Evolutionary conservation across 345 rosid genomes (phyloP), one percentile per base, ranked within the genome.

Genomic region (Carallia brachiata): DNA sequence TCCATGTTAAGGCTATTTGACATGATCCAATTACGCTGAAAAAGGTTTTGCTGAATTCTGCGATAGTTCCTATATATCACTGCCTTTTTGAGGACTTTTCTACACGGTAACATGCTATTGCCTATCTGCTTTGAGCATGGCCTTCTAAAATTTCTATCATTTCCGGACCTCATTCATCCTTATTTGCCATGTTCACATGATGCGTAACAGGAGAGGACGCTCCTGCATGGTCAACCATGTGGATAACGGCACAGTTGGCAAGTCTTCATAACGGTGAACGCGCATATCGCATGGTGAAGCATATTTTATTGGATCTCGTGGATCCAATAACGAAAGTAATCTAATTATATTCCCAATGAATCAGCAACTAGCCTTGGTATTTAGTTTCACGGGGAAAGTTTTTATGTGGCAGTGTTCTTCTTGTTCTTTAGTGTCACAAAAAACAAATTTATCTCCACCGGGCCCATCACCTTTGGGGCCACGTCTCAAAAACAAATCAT

Each of bases 221-320:
- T 70, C 97, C 98, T 40, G 97, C 97, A 52, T 95, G 98, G 99
- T 95, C 98, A 53, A 90, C 88, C 67, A 73, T 82, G 6, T 89
- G 99, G 99, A 95, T 92, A 82, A 84, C 83, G 27, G 85, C 93
- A 36, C 69, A 90, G 58, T 95, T 97, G 99, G 97, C 98, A 36
- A 89, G 84, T 34, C 91, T 95, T 63, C 87, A 65, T 67, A 81
- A 86, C 65, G 85, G 87, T 52, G 93, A 86, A 63, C 87, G 79
- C 12, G 95, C 96, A 0, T 92, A 95, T 79, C 70, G 75, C 36
- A 76, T 92, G 93, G 80, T 95, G 69, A 90, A 90, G 70, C 90
- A 80, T 77, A 77, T 90, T 23, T 23, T 23, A 68, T 79, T 95
- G 70, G 74, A 63, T 69, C 81, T 92, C 65, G 94, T 92, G 34